Evolutionary conservation across 805 yeast species (phyloP).

Genomic region (Starmerella floris): DNA sequence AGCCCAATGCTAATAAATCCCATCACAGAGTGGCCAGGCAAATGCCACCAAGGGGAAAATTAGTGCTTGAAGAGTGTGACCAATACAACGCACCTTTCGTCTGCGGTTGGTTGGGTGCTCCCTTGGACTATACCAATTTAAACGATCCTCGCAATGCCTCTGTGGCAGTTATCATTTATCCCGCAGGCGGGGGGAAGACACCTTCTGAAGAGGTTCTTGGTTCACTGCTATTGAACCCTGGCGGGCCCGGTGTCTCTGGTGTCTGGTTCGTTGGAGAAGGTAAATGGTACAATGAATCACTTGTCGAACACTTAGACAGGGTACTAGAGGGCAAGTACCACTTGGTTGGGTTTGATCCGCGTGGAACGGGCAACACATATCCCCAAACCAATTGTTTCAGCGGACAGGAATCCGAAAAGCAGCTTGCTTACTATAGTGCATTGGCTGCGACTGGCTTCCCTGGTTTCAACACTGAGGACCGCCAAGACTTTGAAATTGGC

Average conservation of each 20-base stretch:
- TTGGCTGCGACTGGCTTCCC: slow-evolving; percentile 4
- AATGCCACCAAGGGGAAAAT: too few relatives aligned
- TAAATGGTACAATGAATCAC: background rate
- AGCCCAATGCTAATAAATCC: too few relatives aligned
- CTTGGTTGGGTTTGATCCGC: slow-evolving; percentile 20
- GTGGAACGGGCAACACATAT: slow-evolving; percentile 19
- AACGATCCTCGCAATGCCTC: slow-evolving; percentile 9
- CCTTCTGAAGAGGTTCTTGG: slow-evolving; percentile 15
- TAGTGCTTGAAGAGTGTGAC: slow-evolving; percentile 6
- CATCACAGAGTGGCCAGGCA: too few relatives aligned
- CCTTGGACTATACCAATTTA: slow-evolving; percentile 10
- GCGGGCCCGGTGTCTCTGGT: slow-evolving; percentile 23
- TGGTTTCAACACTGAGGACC: slow-evolving; percentile 2
- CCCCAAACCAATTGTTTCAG: slow-evolving; percentile 15
- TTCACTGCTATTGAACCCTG: slow-evolving; percentile 20
- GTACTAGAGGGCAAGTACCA: slow-evolving; percentile 14
- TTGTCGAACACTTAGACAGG: slow-evolving; percentile 10
- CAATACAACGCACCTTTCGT: background rate
- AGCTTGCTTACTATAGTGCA: background rate
- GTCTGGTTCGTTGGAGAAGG: slow-evolving; percentile 4
- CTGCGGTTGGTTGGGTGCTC: slow-evolving; percentile 8
- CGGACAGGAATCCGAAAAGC: background rate
- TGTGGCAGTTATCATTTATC: slow-evolving; percentile 9
- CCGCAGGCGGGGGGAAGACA: slow-evolving; percentile 13
- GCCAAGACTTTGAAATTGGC: slow-evolving; percentile 11